Base-by-base conservation (phyloP, 2,329 filamentous ascomycete genomes). In the Phyllosticta paracitricarpa region DNA sequence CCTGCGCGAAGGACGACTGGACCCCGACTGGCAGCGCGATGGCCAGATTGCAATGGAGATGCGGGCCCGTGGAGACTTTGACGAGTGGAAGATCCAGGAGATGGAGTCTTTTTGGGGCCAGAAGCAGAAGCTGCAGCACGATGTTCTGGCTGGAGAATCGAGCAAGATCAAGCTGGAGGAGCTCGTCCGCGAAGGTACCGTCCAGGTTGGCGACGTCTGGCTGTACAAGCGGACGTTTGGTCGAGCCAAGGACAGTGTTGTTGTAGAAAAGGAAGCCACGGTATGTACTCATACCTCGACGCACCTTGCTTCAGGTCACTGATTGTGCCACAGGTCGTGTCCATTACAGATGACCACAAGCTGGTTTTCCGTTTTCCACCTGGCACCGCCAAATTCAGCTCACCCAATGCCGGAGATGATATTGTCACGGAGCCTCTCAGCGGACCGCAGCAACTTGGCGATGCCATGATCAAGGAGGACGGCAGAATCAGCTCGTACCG, bases 51-150 rank as follows among this genome's bases (percentile, higher is more conserved):
- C 85, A 1, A 78, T 79, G 57, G 67, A 76, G 57, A 76, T 81
- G 63, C 77, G 84, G 10, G 75, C 75, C 1, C 72, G 74, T 0
- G 85, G 85, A 0, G 75, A 77, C 6, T 87, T 82, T 64, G 83
- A 87, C 65, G 72, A 73, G 5, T 83, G 79, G 72, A 81, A 84
- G 68, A 78, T 79, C 54, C 69, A 73, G 54, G 78, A 84, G 62
- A 79, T 79, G 14, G 81, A 86, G 68, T 69, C 76, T 61, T 82
- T 80, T 65, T 86, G 82, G 81, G 83, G 82, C 0, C 79, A 83
- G 68, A 82, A 82, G 64, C 76, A 77, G 68, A 76, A 71, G 62
- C 51, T 62, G 25, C 52, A 48, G 30, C 56, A 62, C 40, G 62
- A 62, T 8, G 63, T 74, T 19, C n/a, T 68, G 58, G 75, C 77